Evolutionary conservation across 257 asterid species (phyloP).

Genomic region (Perilla frutescens): DNA sequence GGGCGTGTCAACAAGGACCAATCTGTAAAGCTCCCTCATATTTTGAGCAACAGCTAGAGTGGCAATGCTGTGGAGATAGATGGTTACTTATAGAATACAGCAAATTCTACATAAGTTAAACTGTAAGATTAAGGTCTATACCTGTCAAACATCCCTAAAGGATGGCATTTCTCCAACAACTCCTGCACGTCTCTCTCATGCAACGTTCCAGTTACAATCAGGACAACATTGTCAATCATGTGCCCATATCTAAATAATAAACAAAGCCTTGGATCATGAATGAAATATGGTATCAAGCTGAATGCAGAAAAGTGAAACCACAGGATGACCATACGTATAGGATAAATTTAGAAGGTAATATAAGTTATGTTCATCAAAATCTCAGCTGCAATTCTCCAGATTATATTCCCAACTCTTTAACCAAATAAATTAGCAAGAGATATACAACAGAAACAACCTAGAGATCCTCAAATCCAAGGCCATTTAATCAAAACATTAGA

Average conservation of each 20-base stretch:
- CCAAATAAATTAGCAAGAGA: neutral
- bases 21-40: conserved; percentile 92
- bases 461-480: neutral
- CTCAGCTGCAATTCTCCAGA: neutral
- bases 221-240: conserved; percentile 94
- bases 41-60: conserved; percentile 90
- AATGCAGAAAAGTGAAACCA: neutral
- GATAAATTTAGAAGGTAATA: neutral
- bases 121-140: conserved; percentile 31
- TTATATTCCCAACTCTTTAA: neutral
- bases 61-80: conserved; percentile 68
- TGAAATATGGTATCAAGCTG: neutral
- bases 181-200: conserved; percentile 96
- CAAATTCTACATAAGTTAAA: neutral
- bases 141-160: conserved; percentile 98
- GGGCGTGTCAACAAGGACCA: conserved; percentile 96
- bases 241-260: conserved; percentile 73
- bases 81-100: conserved; percentile 8
- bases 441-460: conserved; percentile 3
- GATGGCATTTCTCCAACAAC: conserved; percentile 92
- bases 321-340: neutral
- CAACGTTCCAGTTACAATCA: conserved; percentile 88
- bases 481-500: neutral
- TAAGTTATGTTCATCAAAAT: neutral
- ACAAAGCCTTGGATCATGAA: conserved; percentile 17